phyloP scores from a whole-genome alignment of 345 rosid species.

The Euphorbia tirucalli region DNA sequence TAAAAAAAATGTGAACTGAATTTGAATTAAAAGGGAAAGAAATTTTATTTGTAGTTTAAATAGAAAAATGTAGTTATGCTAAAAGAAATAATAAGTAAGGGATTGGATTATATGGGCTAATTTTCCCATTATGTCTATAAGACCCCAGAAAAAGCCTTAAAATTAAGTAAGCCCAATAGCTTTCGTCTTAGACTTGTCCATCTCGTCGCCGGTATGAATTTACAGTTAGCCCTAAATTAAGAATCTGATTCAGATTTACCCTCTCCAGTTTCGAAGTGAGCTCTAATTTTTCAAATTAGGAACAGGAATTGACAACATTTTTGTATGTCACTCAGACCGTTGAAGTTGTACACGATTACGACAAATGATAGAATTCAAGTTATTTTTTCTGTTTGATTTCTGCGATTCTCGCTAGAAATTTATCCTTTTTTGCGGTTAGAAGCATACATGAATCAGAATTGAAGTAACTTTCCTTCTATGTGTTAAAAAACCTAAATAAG shows the following conservation, averaged over 20 bases:
- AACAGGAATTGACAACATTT: no score
- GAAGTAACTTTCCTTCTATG: background rate
- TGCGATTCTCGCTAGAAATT: background rate
- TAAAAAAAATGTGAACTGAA: no score
- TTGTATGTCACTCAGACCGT: background rate
- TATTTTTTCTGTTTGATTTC: background rate
- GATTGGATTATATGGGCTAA: no score
- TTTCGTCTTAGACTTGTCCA: background rate
- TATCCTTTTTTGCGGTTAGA: background rate
- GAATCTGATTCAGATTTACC: background rate
- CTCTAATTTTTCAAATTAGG: background rate
- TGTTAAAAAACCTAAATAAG: background rate
- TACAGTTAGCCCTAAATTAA: constrained; percentile 10
- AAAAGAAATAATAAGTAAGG: no score
- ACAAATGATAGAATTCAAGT: background rate
- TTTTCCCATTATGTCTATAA: no score
- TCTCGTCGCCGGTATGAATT: background rate
- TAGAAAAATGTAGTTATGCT: no score
- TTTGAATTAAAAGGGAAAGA: no score
- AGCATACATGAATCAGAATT: background rate
- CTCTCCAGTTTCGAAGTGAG: background rate
- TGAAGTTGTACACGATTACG: background rate
- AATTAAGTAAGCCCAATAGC: no score
- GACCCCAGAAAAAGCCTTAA: no score
- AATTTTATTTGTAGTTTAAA: no score